These are phyloP conservation scores for Wolfiporia cocos DNA, from an alignment of 1,284 basidiomycete genomes.

Conservation along the genomic window DNA sequence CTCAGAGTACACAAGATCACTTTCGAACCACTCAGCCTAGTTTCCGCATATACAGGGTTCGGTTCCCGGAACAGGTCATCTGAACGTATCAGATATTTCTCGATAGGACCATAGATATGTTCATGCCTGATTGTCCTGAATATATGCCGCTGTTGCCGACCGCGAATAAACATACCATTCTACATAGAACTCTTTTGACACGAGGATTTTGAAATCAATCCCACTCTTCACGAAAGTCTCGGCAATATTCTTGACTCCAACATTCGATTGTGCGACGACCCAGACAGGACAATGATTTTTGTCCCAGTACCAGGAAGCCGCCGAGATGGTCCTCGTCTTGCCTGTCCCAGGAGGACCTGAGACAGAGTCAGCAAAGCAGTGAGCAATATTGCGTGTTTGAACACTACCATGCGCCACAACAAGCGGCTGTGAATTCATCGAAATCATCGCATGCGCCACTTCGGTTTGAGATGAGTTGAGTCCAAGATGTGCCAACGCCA, in stretches of 20 bases:
- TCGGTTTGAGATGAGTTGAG: constrained; percentile 3
- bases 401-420: constrained; percentile 12
- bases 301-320: constrained; percentile 13
- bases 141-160: constrained; percentile 1
- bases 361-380: background rate
- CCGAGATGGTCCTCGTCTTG: constrained; percentile 31
- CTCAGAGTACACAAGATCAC: constrained; percentile 62
- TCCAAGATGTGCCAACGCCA: background rate
- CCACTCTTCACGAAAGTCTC: constrained; percentile 32
- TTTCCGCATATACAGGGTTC: background rate
- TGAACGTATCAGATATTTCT: constrained; percentile 43
- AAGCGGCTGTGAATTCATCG: background rate
- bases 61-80: constrained; percentile 29
- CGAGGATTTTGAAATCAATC: constrained; percentile 32
- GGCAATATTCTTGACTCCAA: constrained; percentile 47
- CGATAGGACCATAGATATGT: constrained; percentile 47
- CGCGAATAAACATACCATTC: constrained; percentile 41
- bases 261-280: constrained; percentile 31
- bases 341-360: constrained; percentile 20
- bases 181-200: constrained; percentile 47
- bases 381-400: background rate
- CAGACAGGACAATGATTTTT: constrained; percentile 12
- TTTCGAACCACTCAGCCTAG: constrained; percentile 24
- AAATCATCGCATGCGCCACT: constrained; percentile 2
- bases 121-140: constrained; percentile 49